phyloP scores from a whole-genome alignment of 2,329 filamentous ascomycete species.

The Botrytis deweyae region DNA sequence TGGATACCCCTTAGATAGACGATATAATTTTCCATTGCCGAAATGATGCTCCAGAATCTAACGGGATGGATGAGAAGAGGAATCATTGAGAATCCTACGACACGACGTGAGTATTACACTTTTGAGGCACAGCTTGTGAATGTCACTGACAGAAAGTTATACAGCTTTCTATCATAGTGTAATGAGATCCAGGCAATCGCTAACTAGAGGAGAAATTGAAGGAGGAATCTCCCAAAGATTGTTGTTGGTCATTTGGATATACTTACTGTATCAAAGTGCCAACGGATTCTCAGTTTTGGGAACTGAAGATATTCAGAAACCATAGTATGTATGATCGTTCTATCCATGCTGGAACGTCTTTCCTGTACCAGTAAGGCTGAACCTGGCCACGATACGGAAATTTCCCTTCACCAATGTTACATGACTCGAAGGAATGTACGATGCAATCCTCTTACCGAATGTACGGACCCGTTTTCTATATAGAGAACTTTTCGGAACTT shows the following conservation, averaged over 20 bases:
- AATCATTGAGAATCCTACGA: background rate
- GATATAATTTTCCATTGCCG: background rate
- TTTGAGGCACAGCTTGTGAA: background rate
- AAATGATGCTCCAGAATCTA: background rate
- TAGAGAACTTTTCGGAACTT: background rate
- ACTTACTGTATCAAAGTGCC: background rate
- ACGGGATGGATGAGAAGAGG: background rate
- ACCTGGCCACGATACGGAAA: background rate
- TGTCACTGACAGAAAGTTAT: background rate
- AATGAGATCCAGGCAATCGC: background rate
- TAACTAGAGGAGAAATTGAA: background rate
- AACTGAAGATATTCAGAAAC: background rate
- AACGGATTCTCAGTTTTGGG: background rate
- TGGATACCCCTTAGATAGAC: background rate
- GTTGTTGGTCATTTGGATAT: rapidly evolving
- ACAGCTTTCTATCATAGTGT: background rate
- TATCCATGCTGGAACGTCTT: too few species aligned
- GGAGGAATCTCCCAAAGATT: background rate
- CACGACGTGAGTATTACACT: background rate
- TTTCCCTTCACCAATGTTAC: background rate
- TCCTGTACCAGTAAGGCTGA: background rate
- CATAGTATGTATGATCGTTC: background rate
- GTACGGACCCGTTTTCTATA: background rate
- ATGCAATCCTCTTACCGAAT: background rate
- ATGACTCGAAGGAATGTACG: slow-evolving; percentile 3